Evolutionary conservation across 768 basidiomycete genomes (phyloP), one percentile per base, ranked within the genome.

Genomic region (Tricholoma furcatifolium): DNA sequence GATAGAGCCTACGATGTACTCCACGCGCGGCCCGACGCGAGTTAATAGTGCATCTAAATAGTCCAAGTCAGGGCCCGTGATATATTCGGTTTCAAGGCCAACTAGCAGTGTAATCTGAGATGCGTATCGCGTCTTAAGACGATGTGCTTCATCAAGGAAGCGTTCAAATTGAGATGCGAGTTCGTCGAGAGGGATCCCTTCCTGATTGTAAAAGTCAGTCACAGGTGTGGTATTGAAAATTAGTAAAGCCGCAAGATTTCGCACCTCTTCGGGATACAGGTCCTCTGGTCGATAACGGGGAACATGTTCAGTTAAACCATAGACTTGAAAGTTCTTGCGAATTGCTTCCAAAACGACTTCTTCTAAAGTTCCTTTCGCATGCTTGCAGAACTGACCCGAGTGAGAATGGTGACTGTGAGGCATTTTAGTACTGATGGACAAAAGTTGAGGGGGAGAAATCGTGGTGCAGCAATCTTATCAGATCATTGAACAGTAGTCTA

Each of bases 201-300:
- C 71, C 91, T 96, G 44, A 43, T 32, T 39, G 30, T 50, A 44
- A 43, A 31, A 45, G 49, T 60, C 42, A 39, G 24, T 49, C 24
- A 18, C 10, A 44, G 1, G 41, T 43, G 42, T 8, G 43, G 20
- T 55, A 17, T 41, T 11, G 15, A 35, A 36, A 53, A 43, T 38
- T n/a, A 38, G 47, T 15, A 39, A 23, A 12, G 17, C 12, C 17
- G 40, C 6, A 42, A 44, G 46, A 34, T 10, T 8, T 60, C 73
- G 61, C 65, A 95, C 94, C 84, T 99, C 97, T 74, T 98, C 97
- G 17, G 96, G 95, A 67, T 97, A 98, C 24, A 98, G 73, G 66
- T 99, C 94, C 31, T 78, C 67, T 2, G 61, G 52, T 52, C 92
- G 79, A 70, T 94, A 96, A 23, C 96, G 83, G 23, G 97, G 96